Conservation (phyloP, 176 grass and related monocot genomes). For the Saccharum spontaneum region DNA sequence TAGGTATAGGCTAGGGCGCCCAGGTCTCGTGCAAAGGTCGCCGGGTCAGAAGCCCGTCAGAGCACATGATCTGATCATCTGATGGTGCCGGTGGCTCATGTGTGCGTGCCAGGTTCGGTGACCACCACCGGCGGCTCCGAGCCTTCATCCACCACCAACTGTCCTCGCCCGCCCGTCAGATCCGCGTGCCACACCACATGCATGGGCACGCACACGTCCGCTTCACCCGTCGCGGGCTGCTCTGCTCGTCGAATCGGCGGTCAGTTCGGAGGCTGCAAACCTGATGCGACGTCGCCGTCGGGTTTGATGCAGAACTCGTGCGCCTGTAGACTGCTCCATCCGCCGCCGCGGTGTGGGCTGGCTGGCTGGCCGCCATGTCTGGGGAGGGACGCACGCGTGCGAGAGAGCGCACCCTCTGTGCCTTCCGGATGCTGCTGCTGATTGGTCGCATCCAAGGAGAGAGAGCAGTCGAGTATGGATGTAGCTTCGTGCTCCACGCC, state of each 20-base stretch:
- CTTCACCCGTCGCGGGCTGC: background rate
- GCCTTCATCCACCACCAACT: background rate
- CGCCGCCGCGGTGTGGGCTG: too few species aligned
- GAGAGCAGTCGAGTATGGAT: too few species aligned
- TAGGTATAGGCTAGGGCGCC: background rate
- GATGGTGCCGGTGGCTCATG: background rate
- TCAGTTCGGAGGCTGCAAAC: background rate
- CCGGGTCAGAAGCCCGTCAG: background rate
- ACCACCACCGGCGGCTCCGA: background rate
- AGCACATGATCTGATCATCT: background rate
- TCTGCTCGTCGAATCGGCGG: background rate
- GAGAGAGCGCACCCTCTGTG: too few species aligned
- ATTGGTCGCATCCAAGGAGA: too few species aligned
- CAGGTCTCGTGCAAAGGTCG: background rate
- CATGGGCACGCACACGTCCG: background rate
- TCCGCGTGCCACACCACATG: constrained; percentile 22
- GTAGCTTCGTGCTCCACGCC: too few species aligned
- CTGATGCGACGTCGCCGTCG: background rate
- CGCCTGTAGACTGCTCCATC: background rate
- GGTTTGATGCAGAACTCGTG: background rate
- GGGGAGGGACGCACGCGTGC: background rate
- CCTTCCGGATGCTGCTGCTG: too few species aligned
- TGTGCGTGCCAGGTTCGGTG: background rate
- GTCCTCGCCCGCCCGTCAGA: background rate
- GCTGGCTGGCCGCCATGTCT: background rate